Conservation (phyloP, 1,284 basidiomycete genomes). For the Psilocybe mexicana region DNA sequence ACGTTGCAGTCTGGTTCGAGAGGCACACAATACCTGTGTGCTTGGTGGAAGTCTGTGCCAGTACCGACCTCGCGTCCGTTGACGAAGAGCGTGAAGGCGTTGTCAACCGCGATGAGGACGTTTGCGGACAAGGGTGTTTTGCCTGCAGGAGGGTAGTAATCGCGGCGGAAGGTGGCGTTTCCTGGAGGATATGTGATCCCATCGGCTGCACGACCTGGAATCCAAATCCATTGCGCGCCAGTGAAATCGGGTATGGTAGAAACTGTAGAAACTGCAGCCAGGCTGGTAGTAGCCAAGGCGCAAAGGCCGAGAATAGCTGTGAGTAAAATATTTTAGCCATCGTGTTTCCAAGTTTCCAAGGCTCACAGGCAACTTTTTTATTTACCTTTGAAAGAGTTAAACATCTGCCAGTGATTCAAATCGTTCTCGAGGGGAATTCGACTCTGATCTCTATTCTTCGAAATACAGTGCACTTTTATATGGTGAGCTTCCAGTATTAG, state of each 20-base stretch:
- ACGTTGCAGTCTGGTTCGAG: slow-evolving; percentile 26
- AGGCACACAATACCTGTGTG: slow-evolving; percentile 27
- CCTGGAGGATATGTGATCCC: slow-evolving; percentile 10
- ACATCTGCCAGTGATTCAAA: neutral
- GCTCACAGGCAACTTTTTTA: neutral
- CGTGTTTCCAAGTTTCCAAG: neutral
- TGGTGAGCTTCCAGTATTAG: no score
- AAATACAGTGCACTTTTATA: neutral
- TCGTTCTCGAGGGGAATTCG: neutral
- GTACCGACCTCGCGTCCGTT: slow-evolving; percentile 26
- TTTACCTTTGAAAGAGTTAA: neutral
- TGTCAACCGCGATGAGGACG: slow-evolving; percentile 27
- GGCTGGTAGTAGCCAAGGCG: neutral
- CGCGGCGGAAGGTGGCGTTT: slow-evolving; percentile 25
- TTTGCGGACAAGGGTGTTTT: slow-evolving; percentile 24
- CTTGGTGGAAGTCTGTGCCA: slow-evolving; percentile 13
- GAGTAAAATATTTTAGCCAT: neutral
- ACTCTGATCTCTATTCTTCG: neutral
- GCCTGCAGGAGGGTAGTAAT: slow-evolving; percentile 21
- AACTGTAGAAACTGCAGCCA: neutral
- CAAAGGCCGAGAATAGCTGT: neutral
- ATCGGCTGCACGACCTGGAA: neutral
- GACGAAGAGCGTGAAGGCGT: slow-evolving; percentile 29
- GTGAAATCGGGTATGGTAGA: slow-evolving; percentile 8
- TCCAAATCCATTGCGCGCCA: slow-evolving; percentile 18